These are phyloP conservation scores for Lyophyllum atratum DNA, from an alignment of 768 basidiomycete genomes.

Conservation along the genomic window DNA sequence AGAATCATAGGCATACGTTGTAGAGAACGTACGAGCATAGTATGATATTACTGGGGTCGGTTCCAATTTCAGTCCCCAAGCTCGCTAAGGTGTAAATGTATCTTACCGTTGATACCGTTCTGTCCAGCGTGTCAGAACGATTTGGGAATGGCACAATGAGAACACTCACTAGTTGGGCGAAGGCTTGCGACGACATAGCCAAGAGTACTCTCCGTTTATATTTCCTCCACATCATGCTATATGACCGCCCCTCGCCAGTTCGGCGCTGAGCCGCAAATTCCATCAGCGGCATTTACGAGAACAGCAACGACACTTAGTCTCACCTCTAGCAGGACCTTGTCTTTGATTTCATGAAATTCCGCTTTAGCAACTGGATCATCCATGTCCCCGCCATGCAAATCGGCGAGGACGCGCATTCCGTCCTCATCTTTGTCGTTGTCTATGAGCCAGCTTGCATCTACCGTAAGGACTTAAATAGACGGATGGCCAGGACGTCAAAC, in stretches of 20 bases:
- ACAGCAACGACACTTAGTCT: conserved; percentile 11
- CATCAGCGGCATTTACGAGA: not conserved
- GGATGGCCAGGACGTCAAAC: not conserved
- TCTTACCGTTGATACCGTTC: conserved; percentile 92
- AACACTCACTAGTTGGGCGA: conserved; percentile 20
- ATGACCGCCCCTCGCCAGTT: conserved; percentile 75
- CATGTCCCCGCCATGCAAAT: conserved; percentile 82
- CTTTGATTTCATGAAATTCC: conserved; percentile 90
- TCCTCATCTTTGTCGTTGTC: conserved; percentile 83
- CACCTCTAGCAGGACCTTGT: conserved; percentile 71
- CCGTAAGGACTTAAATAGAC: not conserved
- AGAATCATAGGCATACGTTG: conserved; percentile 7
- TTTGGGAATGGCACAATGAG: not conserved
- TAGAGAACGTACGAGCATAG: conserved; percentile 74
- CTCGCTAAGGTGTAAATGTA: not conserved
- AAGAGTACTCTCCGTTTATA: conserved; percentile 87
- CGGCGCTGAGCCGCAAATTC: conserved; percentile 52
- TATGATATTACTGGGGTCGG: conserved; percentile 78
- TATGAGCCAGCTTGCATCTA: conserved; percentile 73
- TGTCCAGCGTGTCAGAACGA: conserved; percentile 26
- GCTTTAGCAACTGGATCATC: conserved; percentile 66
- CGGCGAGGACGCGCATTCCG: conserved; percentile 84
- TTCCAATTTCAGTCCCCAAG: not conserved
- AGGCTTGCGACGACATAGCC: conserved; percentile 88
- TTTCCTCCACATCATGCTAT: conserved; percentile 79